Percentiles rank a stretch among this genome's conserved stretches.
phyloP scores from a whole-genome alignment of 441 rosid species.

The Populus hybrid region DNA sequence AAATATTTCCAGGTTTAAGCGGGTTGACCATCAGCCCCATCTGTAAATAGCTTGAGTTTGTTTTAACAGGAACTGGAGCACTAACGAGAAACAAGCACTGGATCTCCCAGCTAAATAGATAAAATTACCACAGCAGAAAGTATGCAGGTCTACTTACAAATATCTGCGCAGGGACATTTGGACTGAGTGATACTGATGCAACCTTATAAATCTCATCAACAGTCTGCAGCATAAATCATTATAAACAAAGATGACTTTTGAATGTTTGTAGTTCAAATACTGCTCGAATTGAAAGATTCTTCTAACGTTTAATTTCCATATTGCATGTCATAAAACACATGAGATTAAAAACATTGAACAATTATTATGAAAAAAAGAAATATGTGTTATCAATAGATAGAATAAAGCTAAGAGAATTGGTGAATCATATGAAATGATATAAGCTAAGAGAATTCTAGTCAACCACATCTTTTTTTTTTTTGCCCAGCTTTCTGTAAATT shows the following conservation, averaged over 20 bases:
- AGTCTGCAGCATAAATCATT: conserved; percentile 46
- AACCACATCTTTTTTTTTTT: neutral
- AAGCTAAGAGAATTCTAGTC: neutral
- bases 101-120: conserved; percentile 4
- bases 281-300: conserved; percentile 9
- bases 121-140: conserved; percentile 1
- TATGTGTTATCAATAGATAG: neutral
- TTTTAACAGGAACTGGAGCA: neutral
- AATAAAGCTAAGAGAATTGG: neutral
- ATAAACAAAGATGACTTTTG: conserved; percentile 11
- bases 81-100: conserved; percentile 4
- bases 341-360: neutral
- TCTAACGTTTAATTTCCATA: conserved; percentile 5
- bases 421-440: neutral
- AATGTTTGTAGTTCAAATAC: neutral
- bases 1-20: conserved; percentile 87
- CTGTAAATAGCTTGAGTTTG: conserved; percentile 35
- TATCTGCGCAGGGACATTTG: conserved; percentile 97
- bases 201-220: conserved; percentile 96
- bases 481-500: neutral
- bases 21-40: conserved; percentile 99
- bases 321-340: neutral
- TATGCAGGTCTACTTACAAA: conserved; percentile 58
- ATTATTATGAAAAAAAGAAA: neutral
- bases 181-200: conserved; percentile 82